Percentiles rank a stretch among this genome's conserved stretches.
phyloP scores from a whole-genome alignment of 306 rosid species.

The Carpinus fangiana region DNA sequence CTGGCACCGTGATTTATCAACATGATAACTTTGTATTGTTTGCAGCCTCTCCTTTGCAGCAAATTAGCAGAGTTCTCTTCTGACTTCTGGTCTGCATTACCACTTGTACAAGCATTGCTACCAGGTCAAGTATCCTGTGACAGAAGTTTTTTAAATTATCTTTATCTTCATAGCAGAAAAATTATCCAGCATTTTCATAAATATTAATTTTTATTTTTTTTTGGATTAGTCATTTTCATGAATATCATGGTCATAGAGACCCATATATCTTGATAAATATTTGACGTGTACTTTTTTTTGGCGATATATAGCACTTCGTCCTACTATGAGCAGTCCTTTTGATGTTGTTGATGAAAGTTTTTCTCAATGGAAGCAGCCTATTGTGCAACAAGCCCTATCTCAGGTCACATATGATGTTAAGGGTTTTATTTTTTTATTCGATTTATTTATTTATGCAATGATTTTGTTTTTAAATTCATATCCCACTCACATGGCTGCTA shows the following conservation, averaged over 20 bases:
- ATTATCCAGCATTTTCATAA: background rate
- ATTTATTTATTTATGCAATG: constrained; percentile 2
- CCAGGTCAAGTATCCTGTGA: constrained; percentile 65
- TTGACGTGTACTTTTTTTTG: constrained; percentile 16
- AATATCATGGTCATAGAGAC: background rate
- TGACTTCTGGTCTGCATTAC: constrained; percentile 74
- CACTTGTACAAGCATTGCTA: constrained; percentile 83
- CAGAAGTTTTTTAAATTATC: background rate
- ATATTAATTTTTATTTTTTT: background rate
- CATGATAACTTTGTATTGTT: constrained; percentile 40
- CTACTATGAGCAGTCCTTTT: constrained; percentile 60
- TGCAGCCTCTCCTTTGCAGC: constrained; percentile 84
- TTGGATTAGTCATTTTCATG: background rate
- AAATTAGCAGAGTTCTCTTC: constrained; percentile 78
- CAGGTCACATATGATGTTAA: constrained; percentile 54
- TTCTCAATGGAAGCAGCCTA: constrained; percentile 83
- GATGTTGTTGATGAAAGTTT: constrained; percentile 71
- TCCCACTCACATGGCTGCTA: constrained; percentile 27
- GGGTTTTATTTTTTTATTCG: background rate
- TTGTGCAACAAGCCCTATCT: constrained; percentile 79
- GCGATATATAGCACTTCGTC: constrained; percentile 74
- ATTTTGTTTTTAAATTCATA: constrained; percentile 16
- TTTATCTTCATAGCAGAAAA: background rate
- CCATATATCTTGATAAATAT: background rate
- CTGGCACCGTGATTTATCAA: constrained; percentile 15